Percentiles rank a stretch among this genome's conserved stretches.
phyloP scores from a whole-genome alignment of 805 yeast genomes.

The Barnettozyma botsteinii region DNA sequence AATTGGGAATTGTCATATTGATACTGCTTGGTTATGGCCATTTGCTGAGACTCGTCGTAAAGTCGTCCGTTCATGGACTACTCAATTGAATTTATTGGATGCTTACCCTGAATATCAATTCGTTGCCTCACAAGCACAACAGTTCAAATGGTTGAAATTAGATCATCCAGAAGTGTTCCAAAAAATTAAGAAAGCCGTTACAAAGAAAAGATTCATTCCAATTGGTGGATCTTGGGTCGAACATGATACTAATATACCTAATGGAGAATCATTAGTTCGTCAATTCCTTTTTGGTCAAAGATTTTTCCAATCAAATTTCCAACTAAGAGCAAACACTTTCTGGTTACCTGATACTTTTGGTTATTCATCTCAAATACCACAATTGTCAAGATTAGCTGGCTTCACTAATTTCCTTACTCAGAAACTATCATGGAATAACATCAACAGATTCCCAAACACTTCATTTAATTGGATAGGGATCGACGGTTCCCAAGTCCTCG shows the following conservation, averaged over 20 bases:
- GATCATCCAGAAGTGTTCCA: slow-evolving; percentile 81
- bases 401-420: slow-evolving; percentile 85
- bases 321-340: slow-evolving; percentile 64
- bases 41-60: slow-evolving; percentile 93
- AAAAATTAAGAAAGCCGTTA: slow-evolving; percentile 53
- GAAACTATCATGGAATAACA: slow-evolving; percentile 94
- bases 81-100: slow-evolving; percentile 80
- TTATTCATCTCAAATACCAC: slow-evolving; percentile 92
- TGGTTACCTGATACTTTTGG: slow-evolving; percentile 99
- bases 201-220: slow-evolving; percentile 74
- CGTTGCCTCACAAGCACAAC: slow-evolving; percentile 95
- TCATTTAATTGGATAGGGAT: slow-evolving; percentile 95
- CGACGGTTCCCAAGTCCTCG: slow-evolving; percentile 88
- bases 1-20: slow-evolving; percentile 94
- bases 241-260: slow-evolving; percentile 93
- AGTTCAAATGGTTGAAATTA: slow-evolving; percentile 82
- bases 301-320: slow-evolving; percentile 75
- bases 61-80: slow-evolving; percentile 91
- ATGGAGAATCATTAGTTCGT: slow-evolving; percentile 84
- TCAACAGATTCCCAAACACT: slow-evolving; percentile 81
- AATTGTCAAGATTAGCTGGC: slow-evolving; percentile 81
- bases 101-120: slow-evolving; percentile 89
- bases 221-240: slow-evolving; percentile 99
- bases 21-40: slow-evolving; percentile 99
- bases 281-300: slow-evolving; percentile 90